A percentile compares a stretch with the other conserved stretches of the same genome.
Conservation (phyloP, 1,284 basidiomycete genomes). For the Crocinoboletus sp. region DNA sequence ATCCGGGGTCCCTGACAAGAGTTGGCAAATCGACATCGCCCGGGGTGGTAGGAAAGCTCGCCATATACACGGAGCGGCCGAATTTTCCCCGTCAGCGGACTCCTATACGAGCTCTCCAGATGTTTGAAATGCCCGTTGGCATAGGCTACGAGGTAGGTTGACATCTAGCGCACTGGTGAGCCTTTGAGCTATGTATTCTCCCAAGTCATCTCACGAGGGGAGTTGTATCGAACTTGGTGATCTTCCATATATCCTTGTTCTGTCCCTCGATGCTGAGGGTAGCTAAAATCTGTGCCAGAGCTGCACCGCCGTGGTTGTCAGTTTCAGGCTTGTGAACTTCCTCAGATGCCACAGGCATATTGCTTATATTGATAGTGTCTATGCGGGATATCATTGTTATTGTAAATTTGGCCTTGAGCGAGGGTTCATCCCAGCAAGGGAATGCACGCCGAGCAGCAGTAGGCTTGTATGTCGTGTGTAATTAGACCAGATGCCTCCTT, state of each 20-base stretch:
- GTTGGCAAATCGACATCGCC: background rate
- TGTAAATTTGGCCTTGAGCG: slow-evolving; percentile 84
- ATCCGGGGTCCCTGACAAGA: slow-evolving; percentile 72
- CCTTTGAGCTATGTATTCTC: background rate
- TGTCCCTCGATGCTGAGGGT: slow-evolving; percentile 32
- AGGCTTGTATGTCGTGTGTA: slow-evolving; percentile 52
- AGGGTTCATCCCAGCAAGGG: slow-evolving; percentile 93
- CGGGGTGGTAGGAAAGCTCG: slow-evolving; percentile 27
- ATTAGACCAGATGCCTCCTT: slow-evolving; percentile 18
- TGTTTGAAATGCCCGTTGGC: slow-evolving; percentile 83
- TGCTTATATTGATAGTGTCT: slow-evolving; percentile 77
- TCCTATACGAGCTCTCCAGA: slow-evolving; percentile 74
- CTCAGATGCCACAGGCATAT: slow-evolving; percentile 76
- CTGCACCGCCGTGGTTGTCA: slow-evolving; percentile 26
- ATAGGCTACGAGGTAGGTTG: slow-evolving; percentile 89
- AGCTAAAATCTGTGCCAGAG: slow-evolving; percentile 36
- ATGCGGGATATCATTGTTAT: slow-evolving; percentile 82
- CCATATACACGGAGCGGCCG: slow-evolving; percentile 86
- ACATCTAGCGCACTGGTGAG: slow-evolving; percentile 48
- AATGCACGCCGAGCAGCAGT: slow-evolving; percentile 83
- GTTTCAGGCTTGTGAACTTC: slow-evolving; percentile 37
- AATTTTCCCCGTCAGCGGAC: slow-evolving; percentile 78
- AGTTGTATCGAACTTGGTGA: slow-evolving; percentile 74
- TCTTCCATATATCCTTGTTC: slow-evolving; percentile 63
- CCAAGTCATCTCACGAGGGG: slow-evolving; percentile 41